Base-by-base conservation (phyloP, 768 basidiomycete species). In the Brasilioporus rufonigricans region DNA sequence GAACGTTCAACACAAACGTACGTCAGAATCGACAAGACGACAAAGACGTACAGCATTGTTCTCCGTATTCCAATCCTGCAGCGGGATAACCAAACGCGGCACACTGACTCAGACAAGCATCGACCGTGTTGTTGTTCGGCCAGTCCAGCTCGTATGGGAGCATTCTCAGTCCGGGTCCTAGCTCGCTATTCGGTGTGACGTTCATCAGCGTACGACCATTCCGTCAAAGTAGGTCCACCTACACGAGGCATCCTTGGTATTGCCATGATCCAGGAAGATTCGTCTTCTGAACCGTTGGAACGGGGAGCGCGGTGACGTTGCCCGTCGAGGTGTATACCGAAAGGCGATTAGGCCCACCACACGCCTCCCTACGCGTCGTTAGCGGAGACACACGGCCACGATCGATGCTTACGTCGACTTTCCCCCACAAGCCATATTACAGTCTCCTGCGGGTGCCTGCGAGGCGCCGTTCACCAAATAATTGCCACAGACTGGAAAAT, bases 381-480 rank as follows among this genome's bases (percentile, higher is more conserved):
- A 45, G 44, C 3, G 7, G 31, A 1, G 29, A 21, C 29, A 21
- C 29, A 31, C 6, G 19, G 8, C 19, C 12, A 24, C 14, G 13
- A 7, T 8, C 0, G 3, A 33, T 0, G 66, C 85, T 36, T 58
- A 87, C 88, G 80, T 76, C 11, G 81, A 35, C 54, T 84, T 85
- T 23, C 90, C 93, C 18, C 78, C 78, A 57, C 93, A 95, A 0
- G 76, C 77, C 86, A 87, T 89, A 65, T 79, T 82, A 65, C 93
- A 95, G 33, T 77, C 77, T 3, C 73, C 67, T 1, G 79, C 77
- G 1, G 73, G 57, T 0, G 78, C 79, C 16, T 62, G 45, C 1
- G 77, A 80, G 1, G 87, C 89, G 11, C 85, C 86, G 31, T 80
- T 76, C 13, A 84, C 73, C 44, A 92, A 72, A 13, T 74, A 70